Base-by-base conservation (phyloP, 805 yeast species). In the Candida silvicultrix region DNA sequence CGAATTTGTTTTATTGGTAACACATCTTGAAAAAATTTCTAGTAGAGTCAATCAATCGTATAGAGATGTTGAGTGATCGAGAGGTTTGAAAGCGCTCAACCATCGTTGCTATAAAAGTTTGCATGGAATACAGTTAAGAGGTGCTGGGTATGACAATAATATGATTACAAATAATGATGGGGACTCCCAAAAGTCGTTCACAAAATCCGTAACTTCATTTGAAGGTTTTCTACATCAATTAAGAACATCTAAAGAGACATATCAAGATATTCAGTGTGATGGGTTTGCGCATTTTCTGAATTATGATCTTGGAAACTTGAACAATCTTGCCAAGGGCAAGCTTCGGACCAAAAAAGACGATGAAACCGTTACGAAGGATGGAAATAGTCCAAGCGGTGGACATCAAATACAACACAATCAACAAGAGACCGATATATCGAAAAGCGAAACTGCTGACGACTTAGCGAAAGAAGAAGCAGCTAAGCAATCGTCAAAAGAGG, bases 271-370 rank as follows among this genome's bases (percentile, higher is more conserved):
- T 6, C 39, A 37, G 12, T 37, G 39, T 21, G 39, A 37, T 36
- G 60, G 60, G 2, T 45, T 49, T n/a, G 60, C 56, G 0, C 47
- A 48, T 20, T 56, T 56, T 38, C 43, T 56, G 15, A 46, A 46
- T 2, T 57, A 52, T 41, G 49, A 55, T 35, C 49, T 55, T 6
- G 59, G 58, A 4, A 56, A 54, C 40, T 32, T 57, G 37, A 48
- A 46, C 11, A 37, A 21, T 6, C 39, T 37, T 4, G 25, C 25
- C 18, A 37, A 37, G 39, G 55, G 56, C 18, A 34, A 34, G 12
- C 37, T 34, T 18, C 21, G 15, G 18, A 32, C 35, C 19, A 4
- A 15, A 10, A 12, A 15, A 15, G 18, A 28, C 4, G 31, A 14
- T 28, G 31, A 28, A 28, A 8, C 12, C n/a, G n/a, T n/a, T n/a